A percentile compares a stretch with the other conserved stretches of the same genome.
Conservation (phyloP, 306 rosid genomes). For the Prunus persica region DNA sequence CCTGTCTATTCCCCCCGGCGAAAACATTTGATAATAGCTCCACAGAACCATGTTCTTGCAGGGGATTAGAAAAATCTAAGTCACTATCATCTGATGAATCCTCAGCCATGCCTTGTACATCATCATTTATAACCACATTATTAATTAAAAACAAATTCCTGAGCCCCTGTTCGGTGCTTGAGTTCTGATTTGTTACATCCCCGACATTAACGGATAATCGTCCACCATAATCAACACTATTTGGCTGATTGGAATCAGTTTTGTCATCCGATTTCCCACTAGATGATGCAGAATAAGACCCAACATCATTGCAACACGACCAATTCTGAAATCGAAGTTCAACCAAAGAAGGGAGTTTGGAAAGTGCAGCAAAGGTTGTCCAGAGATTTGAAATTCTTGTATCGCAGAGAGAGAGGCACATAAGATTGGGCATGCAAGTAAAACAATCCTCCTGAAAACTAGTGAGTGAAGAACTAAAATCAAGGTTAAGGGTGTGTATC, state of each 20-base stretch:
- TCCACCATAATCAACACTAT: slow-evolving; percentile 36
- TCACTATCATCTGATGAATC: slow-evolving; percentile 71
- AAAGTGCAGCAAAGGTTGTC: slow-evolving; percentile 75
- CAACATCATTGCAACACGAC: slow-evolving; percentile 55
- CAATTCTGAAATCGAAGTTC: slow-evolving; percentile 77
- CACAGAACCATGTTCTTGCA: slow-evolving; percentile 33
- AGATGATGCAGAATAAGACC: slow-evolving; percentile 40
- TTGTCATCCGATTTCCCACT: slow-evolving; percentile 38
- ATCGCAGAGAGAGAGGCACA: slow-evolving; percentile 71
- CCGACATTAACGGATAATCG: slow-evolving; percentile 24
- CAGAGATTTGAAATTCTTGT: slow-evolving; percentile 82
- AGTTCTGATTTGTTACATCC: slow-evolving; percentile 37
- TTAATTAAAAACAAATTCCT: slow-evolving; percentile 42
- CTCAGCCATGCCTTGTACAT: slow-evolving; percentile 50
- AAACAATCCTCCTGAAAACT: slow-evolving; percentile 73
- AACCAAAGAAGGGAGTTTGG: slow-evolving; percentile 71
- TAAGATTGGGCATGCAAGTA: slow-evolving; percentile 73
- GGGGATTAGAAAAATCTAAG: slow-evolving; percentile 36
- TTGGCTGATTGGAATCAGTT: slow-evolving; percentile 36
- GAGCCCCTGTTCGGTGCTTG: slow-evolving; percentile 39
- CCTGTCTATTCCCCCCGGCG: slow-evolving; percentile 34
- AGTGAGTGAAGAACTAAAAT: slow-evolving; percentile 60
- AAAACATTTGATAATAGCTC: slow-evolving; percentile 38
- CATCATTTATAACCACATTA: slow-evolving; percentile 40
- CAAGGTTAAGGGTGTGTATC: slow-evolving; percentile 71